These are phyloP conservation scores for Fomitopsis serialis DNA, from an alignment of 768 basidiomycete genomes.

Conservation along the genomic window DNA sequence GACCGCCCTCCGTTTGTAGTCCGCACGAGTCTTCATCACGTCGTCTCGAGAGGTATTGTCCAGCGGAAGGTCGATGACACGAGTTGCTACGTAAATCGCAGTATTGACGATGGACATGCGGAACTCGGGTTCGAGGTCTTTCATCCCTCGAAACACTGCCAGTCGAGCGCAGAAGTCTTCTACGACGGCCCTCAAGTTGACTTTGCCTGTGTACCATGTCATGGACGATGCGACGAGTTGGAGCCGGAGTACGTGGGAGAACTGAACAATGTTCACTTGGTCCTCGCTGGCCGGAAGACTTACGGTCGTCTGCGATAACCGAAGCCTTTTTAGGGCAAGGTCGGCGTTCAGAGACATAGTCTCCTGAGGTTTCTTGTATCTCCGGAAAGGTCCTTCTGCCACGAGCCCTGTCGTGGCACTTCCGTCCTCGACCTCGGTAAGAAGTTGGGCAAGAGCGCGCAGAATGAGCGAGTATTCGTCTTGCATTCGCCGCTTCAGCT, in stretches of 20 bases:
- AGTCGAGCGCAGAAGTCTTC: neutral
- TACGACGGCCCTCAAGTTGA: neutral
- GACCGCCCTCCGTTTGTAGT: neutral
- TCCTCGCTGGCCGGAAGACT: neutral
- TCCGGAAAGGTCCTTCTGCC: neutral
- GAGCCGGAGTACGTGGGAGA: neutral
- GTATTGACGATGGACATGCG: neutral
- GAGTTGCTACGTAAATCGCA: neutral
- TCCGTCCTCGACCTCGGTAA: neutral
- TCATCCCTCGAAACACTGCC: no score
- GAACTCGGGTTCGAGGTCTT: neutral
- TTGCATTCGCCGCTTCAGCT: neutral
- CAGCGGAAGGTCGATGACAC: no score
- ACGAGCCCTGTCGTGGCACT: neutral
- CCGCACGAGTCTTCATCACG: neutral
- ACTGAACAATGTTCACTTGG: neutral
- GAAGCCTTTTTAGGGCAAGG: neutral
- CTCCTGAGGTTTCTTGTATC: no score
- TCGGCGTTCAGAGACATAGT: no score
- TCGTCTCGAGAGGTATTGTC: neutral
- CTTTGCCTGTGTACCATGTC: neutral
- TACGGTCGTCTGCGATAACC: neutral
- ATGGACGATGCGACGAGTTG: neutral
- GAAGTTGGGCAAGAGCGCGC: neutral
- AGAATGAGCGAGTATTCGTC: neutral